A percentile compares a stretch with the other conserved stretches of the same genome.
Conservation (phyloP, 2,329 filamentous ascomycete species). For the Trichoderma sp. region DNA sequence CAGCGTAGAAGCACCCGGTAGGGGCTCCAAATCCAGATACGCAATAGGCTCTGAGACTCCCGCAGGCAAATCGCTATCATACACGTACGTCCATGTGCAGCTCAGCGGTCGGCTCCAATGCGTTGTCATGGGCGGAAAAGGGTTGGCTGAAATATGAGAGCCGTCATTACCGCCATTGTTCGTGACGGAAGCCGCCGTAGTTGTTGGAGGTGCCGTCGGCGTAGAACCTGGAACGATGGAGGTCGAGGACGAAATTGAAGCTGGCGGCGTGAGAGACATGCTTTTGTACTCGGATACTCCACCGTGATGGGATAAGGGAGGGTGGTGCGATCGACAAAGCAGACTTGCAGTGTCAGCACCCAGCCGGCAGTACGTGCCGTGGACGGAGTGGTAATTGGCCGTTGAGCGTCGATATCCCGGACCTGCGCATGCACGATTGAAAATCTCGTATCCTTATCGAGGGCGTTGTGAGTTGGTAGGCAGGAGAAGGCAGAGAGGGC, state of each 20-base stretch:
- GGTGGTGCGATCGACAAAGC: conserved; percentile 11
- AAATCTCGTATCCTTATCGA: neutral
- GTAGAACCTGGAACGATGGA: conserved; percentile 8
- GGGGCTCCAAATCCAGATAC: conserved; percentile 38
- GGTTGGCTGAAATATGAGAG: conserved; percentile 21
- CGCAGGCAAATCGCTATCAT: conserved; percentile 26
- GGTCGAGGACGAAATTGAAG: neutral
- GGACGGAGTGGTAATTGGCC: neutral
- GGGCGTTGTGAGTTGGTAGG: neutral
- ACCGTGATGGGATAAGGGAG: neutral
- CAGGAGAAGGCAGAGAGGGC: neutral
- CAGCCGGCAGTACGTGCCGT: neutral
- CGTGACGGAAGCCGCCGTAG: conserved; percentile 5
- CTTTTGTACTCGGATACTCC: neutral
- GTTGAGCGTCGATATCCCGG: neutral
- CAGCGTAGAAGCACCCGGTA: conserved; percentile 35
- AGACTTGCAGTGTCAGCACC: neutral
- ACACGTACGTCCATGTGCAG: conserved; percentile 41
- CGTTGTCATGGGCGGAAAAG: conserved; percentile 38
- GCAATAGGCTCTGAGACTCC: conserved; percentile 32
- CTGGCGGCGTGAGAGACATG: conserved; percentile 19
- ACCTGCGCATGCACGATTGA: neutral
- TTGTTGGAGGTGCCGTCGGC: conserved; percentile 15
- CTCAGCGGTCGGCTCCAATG: conserved; percentile 35
- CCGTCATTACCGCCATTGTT: conserved; percentile 20